Conservation (phyloP, 257 asterid genomes). For the Ilex asprella region DNA sequence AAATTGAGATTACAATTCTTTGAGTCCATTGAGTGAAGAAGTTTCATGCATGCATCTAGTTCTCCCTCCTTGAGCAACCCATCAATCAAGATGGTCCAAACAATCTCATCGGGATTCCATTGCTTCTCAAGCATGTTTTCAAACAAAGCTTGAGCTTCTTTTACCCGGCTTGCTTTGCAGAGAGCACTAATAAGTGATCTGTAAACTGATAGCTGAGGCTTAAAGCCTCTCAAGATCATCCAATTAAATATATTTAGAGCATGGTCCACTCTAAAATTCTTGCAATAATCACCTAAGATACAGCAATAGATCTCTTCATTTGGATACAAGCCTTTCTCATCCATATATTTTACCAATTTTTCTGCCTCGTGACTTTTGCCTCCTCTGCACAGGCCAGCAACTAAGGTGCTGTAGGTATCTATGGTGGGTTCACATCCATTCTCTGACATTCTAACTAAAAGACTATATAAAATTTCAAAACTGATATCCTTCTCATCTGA, state of each 20-base stretch:
- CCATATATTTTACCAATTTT: constrained; percentile 53
- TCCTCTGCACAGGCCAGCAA: constrained; percentile 53
- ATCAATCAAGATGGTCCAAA: constrained; percentile 84
- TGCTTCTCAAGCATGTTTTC: constrained; percentile 52
- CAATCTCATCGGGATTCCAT: constrained; percentile 80
- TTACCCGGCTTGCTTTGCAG: constrained; percentile 33
- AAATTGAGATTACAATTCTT: constrained; percentile 44
- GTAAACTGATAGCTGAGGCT: constrained; percentile 50
- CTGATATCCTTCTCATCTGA: constrained; percentile 34
- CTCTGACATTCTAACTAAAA: constrained; percentile 60
- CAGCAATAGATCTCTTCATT: constrained; percentile 55
- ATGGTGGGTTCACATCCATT: constrained; percentile 54
- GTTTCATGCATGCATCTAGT: constrained; percentile 46
- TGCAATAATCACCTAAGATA: constrained; percentile 64
- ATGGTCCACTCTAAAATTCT: constrained; percentile 45
- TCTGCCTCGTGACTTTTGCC: constrained; percentile 72
- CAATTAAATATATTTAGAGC: constrained; percentile 53
- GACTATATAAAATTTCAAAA: constrained; percentile 33
- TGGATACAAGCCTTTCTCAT: constrained; percentile 65
- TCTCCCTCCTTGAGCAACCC: constrained; percentile 67
- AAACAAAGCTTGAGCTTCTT: constrained; percentile 67
- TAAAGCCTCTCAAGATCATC: constrained; percentile 35
- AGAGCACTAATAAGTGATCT: constrained; percentile 47
- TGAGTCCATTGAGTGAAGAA: constrained; percentile 59
- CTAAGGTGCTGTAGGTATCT: constrained; percentile 47